phyloP scores from a whole-genome alignment of 2,329 filamentous ascomycete genomes.

The Lecanicillium sp. region DNA sequence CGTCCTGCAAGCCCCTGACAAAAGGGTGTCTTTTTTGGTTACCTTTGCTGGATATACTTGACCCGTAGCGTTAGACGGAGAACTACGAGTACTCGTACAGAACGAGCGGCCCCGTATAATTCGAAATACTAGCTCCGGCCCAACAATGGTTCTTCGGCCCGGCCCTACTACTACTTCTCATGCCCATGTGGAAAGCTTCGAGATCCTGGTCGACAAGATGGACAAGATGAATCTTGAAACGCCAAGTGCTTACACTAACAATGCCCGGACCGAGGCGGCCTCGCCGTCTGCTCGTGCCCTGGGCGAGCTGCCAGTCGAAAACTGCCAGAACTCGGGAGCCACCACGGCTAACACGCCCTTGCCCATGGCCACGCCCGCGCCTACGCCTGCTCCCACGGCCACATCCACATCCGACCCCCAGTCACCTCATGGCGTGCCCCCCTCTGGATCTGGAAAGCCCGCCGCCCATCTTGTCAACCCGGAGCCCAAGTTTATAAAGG shows the following conservation, averaged over 20 bases:
- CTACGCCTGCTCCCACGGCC: background rate
- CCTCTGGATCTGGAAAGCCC: background rate
- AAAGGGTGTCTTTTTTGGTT: too few relatives aligned
- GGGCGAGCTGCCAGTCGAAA: constrained; percentile 18
- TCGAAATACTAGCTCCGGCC: too few relatives aligned
- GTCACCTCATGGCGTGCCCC: constrained; percentile 9
- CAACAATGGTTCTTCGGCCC: too few relatives aligned
- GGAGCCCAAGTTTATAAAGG: constrained; percentile 11
- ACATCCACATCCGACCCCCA: constrained; percentile 10
- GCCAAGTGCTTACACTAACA: too few relatives aligned
- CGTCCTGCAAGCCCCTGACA: background rate
- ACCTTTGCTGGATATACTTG: too few relatives aligned
- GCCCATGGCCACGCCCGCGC: constrained; percentile 7
- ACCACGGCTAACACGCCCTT: constrained; percentile 12
- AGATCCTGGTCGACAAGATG: constrained; percentile 9
- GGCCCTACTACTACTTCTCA: too few relatives aligned
- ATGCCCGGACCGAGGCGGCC: too few relatives aligned
- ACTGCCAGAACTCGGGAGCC: constrained; percentile 14
- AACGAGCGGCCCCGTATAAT: too few relatives aligned
- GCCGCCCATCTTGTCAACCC: constrained; percentile 1
- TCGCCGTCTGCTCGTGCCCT: constrained; percentile 11
- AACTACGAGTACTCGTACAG: too few relatives aligned
- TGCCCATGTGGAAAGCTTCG: constrained; percentile 4
- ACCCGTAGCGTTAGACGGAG: too few relatives aligned
- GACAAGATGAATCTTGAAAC: too few relatives aligned